These are phyloP conservation scores for Somion occarium DNA, from an alignment of 1,284 basidiomycete genomes.

Conservation along the genomic window DNA sequence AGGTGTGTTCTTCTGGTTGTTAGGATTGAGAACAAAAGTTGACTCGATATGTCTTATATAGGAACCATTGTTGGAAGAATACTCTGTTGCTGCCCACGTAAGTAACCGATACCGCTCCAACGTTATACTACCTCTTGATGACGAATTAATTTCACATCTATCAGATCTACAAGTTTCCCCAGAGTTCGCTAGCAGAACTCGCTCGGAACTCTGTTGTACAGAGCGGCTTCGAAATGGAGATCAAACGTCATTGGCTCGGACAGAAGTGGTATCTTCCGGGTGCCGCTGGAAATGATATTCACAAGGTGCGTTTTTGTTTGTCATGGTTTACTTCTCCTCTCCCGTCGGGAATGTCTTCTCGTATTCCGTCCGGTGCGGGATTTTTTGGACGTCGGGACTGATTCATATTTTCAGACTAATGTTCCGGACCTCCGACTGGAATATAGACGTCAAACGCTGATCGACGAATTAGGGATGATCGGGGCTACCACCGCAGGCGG, in stretches of 20 bases:
- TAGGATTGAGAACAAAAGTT: background rate
- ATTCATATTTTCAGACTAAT: slow-evolving; percentile 67
- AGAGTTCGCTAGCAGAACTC: slow-evolving; percentile 82
- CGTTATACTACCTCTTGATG: background rate
- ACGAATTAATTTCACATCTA: background rate
- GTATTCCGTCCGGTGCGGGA: too few species aligned
- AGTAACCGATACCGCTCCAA: too few species aligned
- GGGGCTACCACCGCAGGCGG: slow-evolving; percentile 14
- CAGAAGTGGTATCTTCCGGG: slow-evolving; percentile 88
- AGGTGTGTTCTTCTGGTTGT: slow-evolving; percentile 43
- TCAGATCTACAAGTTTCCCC: slow-evolving; percentile 89
- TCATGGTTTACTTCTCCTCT: slow-evolving; percentile 3
- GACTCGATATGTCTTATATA: slow-evolving; percentile 24
- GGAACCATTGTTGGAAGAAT: slow-evolving; percentile 96
- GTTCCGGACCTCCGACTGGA: slow-evolving; percentile 88
- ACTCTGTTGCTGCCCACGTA: slow-evolving; percentile 95
- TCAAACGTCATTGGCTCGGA: slow-evolving; percentile 97
- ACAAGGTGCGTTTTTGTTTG: slow-evolving; percentile 56
- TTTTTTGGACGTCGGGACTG: background rate
- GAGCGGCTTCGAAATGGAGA: slow-evolving; percentile 98
- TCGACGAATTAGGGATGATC: slow-evolving; percentile 83
- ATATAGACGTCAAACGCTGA: slow-evolving; percentile 85
- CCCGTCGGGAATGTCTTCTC: too few species aligned
- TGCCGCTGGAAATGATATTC: slow-evolving; percentile 85
- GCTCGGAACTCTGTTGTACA: slow-evolving; percentile 96